A percentile compares a stretch with the other conserved stretches of the same genome.
These are phyloP conservation scores for Cadophora sp. DNA, from an alignment of 2,329 filamentous ascomycete genomes.

Conservation along the genomic window DNA sequence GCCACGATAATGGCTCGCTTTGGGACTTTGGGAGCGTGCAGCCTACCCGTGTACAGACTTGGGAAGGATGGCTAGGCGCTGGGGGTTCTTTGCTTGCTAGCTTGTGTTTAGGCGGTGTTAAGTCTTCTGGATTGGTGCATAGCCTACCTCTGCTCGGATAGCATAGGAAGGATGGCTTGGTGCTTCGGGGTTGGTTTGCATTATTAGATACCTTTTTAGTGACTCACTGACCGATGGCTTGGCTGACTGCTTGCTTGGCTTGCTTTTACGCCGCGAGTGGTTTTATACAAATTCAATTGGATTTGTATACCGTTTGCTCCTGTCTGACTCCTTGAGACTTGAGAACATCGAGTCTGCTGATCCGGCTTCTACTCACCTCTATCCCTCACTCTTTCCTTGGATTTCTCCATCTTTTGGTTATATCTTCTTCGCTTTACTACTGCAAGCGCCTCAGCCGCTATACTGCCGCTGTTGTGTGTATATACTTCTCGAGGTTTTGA, in stretches of 20 bases:
- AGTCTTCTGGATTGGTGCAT: constrained; percentile 22
- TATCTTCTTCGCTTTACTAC: neutral
- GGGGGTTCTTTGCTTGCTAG: constrained; percentile 12
- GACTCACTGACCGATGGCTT: neutral
- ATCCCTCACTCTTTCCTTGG: neutral
- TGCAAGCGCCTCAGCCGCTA: too few relatives aligned
- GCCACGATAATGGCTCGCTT: constrained; percentile 19
- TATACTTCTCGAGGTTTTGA: too few relatives aligned
- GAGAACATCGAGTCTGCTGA: too few relatives aligned
- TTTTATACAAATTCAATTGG: constrained; percentile 14
- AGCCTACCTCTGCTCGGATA: constrained; percentile 34
- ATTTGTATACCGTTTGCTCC: neutral
- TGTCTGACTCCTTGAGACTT: too few relatives aligned
- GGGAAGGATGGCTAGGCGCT: constrained; percentile 40
- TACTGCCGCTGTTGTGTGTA: too few relatives aligned
- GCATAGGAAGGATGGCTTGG: constrained; percentile 38
- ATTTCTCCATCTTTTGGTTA: neutral
- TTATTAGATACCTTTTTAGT: constrained; percentile 20
- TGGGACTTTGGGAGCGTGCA: constrained; percentile 28
- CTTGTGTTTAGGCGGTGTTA: constrained; percentile 11
- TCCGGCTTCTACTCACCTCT: too few relatives aligned
- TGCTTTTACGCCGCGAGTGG: constrained; percentile 10
- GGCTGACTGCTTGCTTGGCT: constrained; percentile 8
- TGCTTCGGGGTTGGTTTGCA: constrained; percentile 19
- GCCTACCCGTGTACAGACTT: constrained; percentile 36